Evolutionary conservation across 2,329 filamentous ascomycete genomes (phyloP).

Genomic region (Aureobasidium subglaciale): DNA sequence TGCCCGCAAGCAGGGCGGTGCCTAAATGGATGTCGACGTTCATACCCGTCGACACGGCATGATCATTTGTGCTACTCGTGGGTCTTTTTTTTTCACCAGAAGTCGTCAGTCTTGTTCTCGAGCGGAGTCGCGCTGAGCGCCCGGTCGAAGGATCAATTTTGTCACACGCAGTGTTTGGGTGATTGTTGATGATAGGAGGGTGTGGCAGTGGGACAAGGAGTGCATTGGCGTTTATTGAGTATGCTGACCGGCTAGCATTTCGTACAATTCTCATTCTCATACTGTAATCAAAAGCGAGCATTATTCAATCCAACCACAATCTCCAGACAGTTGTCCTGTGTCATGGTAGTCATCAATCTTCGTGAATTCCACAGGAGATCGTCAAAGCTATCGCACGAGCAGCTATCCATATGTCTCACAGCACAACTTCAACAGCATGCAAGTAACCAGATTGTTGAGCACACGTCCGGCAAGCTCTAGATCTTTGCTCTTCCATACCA

Average conservation of each 20-base stretch:
- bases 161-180: neutral
- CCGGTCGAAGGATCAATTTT: neutral
- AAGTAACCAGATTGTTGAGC: neutral
- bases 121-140: neutral
- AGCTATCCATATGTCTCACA: neutral
- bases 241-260: neutral
- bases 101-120: neutral
- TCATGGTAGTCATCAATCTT: no score
- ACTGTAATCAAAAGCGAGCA: neutral
- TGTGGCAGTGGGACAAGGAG: neutral
- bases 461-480: neutral
- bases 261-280: neutral
- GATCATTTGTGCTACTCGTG: neutral
- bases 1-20: conserved; percentile 33
- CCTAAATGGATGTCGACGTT: conserved; percentile 1
- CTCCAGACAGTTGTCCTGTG: no score
- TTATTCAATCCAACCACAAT: neutral
- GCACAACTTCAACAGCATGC: neutral
- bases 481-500: neutral
- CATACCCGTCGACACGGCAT: conserved; percentile 9
- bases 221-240: neutral
- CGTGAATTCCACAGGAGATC: no score
- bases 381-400: neutral
- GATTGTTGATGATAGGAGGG: neutral
- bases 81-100: neutral